Percentiles rank a stretch among this genome's conserved stretches.
Evolutionary conservation across 2,329 filamentous ascomycete species (phyloP).

Genomic region (Cordyceps tenuipes): DNA sequence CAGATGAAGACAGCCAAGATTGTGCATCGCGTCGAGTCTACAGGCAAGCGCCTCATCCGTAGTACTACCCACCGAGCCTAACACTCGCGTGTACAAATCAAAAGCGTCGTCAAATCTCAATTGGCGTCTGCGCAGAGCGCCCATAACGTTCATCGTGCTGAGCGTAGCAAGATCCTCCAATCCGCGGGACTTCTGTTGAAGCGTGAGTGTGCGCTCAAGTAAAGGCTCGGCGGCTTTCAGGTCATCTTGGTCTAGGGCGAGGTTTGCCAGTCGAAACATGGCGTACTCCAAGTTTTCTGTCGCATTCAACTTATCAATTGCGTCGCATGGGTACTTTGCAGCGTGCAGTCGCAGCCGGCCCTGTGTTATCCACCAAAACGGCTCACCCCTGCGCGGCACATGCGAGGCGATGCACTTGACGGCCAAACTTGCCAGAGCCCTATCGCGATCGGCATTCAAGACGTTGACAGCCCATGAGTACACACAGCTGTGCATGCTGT

Average conservation of each 20-base stretch:
- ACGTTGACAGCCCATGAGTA: conserved; percentile 24
- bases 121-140: no score
- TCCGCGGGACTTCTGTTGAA: neutral
- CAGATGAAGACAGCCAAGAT: no score
- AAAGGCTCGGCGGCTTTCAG: neutral
- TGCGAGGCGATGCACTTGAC: neutral
- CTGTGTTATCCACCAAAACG: neutral
- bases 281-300: neutral
- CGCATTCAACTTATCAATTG: neutral
- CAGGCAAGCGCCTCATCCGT: no score
- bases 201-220: neutral
- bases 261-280: neutral
- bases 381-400: no score
- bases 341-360: neutral
- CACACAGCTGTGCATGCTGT: conserved; percentile 27
- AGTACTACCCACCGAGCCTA: no score
- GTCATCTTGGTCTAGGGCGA: neutral
- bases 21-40: no score
- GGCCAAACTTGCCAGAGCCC: neutral
- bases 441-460: conserved; percentile 15
- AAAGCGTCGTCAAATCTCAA: no score
- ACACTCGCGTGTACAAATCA: no score
- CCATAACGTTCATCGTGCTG: neutral
- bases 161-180: neutral
- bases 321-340: neutral